These are phyloP conservation scores for Lignosus rhinocerotis DNA, from an alignment of 1,284 basidiomycete genomes.

Conservation along the genomic window DNA sequence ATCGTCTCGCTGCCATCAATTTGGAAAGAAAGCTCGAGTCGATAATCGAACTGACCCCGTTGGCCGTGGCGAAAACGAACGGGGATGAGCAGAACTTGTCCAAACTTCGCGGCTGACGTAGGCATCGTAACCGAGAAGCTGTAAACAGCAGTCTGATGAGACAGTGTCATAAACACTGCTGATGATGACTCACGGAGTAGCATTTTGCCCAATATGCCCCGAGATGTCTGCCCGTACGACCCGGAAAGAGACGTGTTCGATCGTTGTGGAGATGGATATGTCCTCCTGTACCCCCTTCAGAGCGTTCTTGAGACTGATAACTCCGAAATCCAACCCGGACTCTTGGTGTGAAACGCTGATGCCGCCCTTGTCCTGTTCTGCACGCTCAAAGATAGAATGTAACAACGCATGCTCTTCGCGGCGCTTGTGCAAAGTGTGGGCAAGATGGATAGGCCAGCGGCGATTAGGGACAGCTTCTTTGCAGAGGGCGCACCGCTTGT, in stretches of 20 bases:
- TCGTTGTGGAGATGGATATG: constrained; percentile 9
- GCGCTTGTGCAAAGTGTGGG: not conserved
- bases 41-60: constrained; percentile 18
- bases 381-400: constrained; percentile 28
- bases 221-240: not conserved
- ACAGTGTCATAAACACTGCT: too few species aligned
- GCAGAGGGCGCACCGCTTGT: not conserved
- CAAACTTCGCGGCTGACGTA: not conserved
- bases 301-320: constrained; percentile 35
- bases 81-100: not conserved
- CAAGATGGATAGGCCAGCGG: not conserved
- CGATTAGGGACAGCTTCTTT: not conserved
- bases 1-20: constrained; percentile 19
- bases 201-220: not conserved
- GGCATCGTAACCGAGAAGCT: not conserved
- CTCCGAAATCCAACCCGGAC: constrained; percentile 38
- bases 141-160: not conserved
- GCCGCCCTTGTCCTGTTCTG: constrained; percentile 30
- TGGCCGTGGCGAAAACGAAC: constrained; percentile 8
- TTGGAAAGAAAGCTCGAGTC: constrained; percentile 20
- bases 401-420: not conserved
- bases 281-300: constrained; percentile 20
- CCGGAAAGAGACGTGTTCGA: not conserved
- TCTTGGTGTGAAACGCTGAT: constrained; percentile 24
- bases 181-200: not conserved